Conservation (phyloP, 306 rosid species). For the Psophocarpus tetragonolobus region DNA sequence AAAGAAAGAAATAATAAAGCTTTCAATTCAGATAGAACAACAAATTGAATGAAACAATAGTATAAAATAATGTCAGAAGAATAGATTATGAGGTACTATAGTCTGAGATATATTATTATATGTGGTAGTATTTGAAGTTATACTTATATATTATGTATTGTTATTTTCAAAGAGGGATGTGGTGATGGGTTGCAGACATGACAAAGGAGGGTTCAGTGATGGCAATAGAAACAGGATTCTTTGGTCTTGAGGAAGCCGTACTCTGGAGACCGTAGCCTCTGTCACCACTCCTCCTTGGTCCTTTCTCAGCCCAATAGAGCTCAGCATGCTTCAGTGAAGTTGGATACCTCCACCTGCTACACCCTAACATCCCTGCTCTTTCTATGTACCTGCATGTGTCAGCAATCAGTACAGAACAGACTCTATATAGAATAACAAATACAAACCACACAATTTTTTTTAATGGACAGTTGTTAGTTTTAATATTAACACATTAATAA, state of each 20-base stretch:
- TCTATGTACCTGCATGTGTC: slow-evolving; percentile 74
- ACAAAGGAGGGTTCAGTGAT: slow-evolving; percentile 41
- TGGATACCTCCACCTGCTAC: slow-evolving; percentile 62
- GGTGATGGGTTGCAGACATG: slow-evolving; percentile 51
- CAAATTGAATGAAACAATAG: slow-evolving; percentile 30
- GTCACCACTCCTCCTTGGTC: slow-evolving; percentile 59
- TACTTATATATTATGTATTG: not conserved
- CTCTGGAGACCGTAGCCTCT: slow-evolving; percentile 42
- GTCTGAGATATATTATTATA: not conserved
- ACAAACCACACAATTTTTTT: too few relatives aligned
- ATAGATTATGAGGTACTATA: not conserved
- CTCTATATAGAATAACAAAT: not conserved
- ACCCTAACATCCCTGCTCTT: slow-evolving; percentile 63
- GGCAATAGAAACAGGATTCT: slow-evolving; percentile 2
- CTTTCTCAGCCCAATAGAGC: slow-evolving; percentile 81
- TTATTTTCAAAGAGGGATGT: slow-evolving; percentile 47
- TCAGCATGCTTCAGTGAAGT: slow-evolving; percentile 57
- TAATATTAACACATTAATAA: too few relatives aligned
- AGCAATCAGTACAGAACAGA: not conserved
- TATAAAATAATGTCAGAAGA: not conserved
- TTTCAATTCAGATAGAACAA: not conserved
- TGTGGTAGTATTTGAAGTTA: not conserved
- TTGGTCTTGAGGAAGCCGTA: slow-evolving; percentile 35
- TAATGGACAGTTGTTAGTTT: too few relatives aligned
- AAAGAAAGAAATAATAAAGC: not conserved